Percentiles rank a stretch among this genome's conserved stretches.
Conservation (phyloP, 805 yeast genomes). For the Suhomyces sp. region DNA sequence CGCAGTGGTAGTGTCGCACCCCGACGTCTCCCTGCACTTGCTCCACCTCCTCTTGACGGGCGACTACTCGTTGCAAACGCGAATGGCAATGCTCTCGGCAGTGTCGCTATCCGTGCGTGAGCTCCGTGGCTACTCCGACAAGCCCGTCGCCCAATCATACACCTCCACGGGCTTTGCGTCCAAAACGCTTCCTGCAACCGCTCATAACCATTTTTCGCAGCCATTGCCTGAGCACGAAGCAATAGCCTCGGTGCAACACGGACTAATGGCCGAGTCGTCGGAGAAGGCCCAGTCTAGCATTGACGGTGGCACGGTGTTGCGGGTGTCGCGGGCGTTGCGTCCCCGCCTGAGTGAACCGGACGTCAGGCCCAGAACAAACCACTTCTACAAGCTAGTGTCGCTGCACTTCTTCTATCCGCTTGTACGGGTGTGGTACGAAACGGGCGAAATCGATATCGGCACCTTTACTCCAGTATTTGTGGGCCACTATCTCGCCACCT, state of each 20-base stretch:
- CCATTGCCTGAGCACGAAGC: neutral
- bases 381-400: constrained; percentile 39
- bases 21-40: constrained; percentile 42
- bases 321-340: constrained; percentile 38
- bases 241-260: constrained; percentile 25
- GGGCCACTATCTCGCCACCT: constrained; percentile 58
- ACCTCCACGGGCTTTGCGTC: constrained; percentile 30
- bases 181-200: constrained; percentile 42
- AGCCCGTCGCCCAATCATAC: constrained; percentile 35
- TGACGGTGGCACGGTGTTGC: constrained; percentile 39
- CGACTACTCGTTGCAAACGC: constrained; percentile 77
- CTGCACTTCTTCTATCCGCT: constrained; percentile 53
- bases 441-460: constrained; percentile 45
- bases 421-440: constrained; percentile 48
- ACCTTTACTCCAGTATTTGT: constrained; percentile 51
- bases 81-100: constrained; percentile 66
- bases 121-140: constrained; percentile 60
- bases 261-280: constrained; percentile 29
- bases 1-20: constrained; percentile 56
- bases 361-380: constrained; percentile 19
- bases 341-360: constrained; percentile 10
- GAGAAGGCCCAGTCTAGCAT: constrained; percentile 31
- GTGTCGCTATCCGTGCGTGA: constrained; percentile 73
- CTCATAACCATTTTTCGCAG: constrained; percentile 44
- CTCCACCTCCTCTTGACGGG: constrained; percentile 55